These are phyloP conservation scores for Fragilaria radians DNA, from an alignment of 108 stramenopile species.

Conservation along the genomic window DNA sequence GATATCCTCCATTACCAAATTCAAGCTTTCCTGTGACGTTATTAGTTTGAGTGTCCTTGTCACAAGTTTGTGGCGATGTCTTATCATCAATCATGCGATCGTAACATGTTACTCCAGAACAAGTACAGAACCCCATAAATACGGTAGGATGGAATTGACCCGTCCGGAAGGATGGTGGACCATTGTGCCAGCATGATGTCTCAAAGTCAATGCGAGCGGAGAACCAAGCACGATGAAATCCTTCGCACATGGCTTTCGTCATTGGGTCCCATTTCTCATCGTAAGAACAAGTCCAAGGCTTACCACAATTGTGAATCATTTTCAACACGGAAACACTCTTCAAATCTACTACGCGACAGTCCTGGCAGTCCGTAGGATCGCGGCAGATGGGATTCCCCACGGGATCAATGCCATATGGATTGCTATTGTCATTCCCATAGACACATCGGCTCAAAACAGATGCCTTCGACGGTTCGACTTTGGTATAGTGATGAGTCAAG, in stretches of 20 bases:
- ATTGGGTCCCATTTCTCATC: not conserved
- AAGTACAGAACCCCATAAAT: slow-evolving; percentile 16
- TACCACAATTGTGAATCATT: not conserved
- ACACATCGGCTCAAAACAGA: not conserved
- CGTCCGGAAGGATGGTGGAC: not conserved
- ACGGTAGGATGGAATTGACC: not conserved
- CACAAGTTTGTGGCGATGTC: not conserved
- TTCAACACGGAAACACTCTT: not conserved
- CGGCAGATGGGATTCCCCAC: not conserved
- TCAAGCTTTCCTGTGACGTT: not conserved
- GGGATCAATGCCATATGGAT: not conserved
- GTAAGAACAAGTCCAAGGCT: slow-evolving; percentile 1
- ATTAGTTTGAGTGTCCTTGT: not conserved
- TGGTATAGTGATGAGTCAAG: not conserved
- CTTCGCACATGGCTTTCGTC: not conserved
- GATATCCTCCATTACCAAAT: not conserved
- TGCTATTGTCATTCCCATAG: not conserved
- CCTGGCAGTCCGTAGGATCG: not conserved
- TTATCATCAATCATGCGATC: not conserved
- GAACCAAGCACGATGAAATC: slow-evolving; percentile 1
- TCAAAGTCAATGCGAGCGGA: not conserved
- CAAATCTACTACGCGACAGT: not conserved
- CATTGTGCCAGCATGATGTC: not conserved
- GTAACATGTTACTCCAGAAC: slow-evolving; percentile 3
- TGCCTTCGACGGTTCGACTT: not conserved